These are phyloP conservation scores for Volutella citrinella DNA, from an alignment of 2,329 filamentous ascomycete genomes.

Conservation along the genomic window DNA sequence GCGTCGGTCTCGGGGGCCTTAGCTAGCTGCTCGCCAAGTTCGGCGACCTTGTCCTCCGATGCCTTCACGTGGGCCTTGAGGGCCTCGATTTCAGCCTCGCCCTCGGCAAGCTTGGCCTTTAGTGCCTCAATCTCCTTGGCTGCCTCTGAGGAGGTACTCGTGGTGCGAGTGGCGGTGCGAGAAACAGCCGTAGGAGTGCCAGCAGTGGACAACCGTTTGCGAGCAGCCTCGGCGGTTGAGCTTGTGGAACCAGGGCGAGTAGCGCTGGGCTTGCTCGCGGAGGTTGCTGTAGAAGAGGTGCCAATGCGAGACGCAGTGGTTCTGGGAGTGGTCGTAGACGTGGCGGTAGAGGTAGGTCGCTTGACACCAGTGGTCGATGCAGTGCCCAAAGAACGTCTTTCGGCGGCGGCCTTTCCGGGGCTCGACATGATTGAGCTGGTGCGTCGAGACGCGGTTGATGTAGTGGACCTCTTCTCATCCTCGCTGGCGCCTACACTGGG, in stretches of 20 bases:
- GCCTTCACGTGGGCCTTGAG: constrained; percentile 55
- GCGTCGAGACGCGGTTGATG: constrained; percentile 38
- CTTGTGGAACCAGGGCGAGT: constrained; percentile 37
- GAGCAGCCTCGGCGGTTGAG: constrained; percentile 45
- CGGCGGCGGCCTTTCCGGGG: constrained; percentile 30
- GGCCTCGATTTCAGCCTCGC: constrained; percentile 54
- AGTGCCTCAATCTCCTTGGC: constrained; percentile 59
- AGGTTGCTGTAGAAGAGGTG: constrained; percentile 22
- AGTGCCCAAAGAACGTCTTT: constrained; percentile 34
- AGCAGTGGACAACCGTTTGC: constrained; percentile 56
- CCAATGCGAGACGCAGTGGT: constrained; percentile 31
- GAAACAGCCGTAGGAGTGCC: constrained; percentile 36
- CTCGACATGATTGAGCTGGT: constrained; percentile 42
- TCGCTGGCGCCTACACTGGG: constrained; percentile 48
- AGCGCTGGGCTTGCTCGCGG: constrained; percentile 34
- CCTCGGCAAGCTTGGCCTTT: constrained; percentile 56
- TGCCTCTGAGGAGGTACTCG: constrained; percentile 39
- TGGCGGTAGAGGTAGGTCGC: constrained; percentile 33
- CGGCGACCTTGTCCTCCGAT: constrained; percentile 53
- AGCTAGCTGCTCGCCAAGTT: constrained; percentile 51
- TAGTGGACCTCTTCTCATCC: constrained; percentile 45
- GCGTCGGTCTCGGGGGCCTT: constrained; percentile 37
- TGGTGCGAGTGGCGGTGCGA: constrained; percentile 37
- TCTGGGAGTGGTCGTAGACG: constrained; percentile 33
- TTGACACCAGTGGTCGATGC: constrained; percentile 28